Conservation (phyloP, 192 early-diverging fungal genomes). For the Spizellomyces sp. region DNA sequence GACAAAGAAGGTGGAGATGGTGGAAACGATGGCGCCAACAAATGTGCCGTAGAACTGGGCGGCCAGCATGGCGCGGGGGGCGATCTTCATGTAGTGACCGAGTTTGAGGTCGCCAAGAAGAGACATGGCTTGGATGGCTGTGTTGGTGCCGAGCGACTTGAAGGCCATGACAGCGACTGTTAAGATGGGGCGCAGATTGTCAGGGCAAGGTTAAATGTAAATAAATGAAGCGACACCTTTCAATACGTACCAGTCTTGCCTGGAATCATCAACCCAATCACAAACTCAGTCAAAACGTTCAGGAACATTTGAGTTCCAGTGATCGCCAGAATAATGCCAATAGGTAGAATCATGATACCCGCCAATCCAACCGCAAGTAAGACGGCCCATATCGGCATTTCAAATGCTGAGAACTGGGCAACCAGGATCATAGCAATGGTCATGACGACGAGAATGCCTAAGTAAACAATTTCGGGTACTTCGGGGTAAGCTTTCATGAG, state of each 20-base stretch:
- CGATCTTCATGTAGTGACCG: constrained; percentile 76
- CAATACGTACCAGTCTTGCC: neutral
- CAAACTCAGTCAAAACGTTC: constrained; percentile 85
- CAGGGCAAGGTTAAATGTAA: neutral
- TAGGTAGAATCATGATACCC: constrained; percentile 36
- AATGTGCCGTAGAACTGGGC: constrained; percentile 64
- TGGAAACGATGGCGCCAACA: constrained; percentile 58
- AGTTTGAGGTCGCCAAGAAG: constrained; percentile 78
- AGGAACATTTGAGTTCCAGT: constrained; percentile 72
- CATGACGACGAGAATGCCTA: constrained; percentile 44
- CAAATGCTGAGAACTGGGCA: constrained; percentile 55
- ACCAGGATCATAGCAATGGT: constrained; percentile 50
- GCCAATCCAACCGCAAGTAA: constrained; percentile 31
- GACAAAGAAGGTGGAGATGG: constrained; percentile 23
- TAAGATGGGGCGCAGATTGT: constrained; percentile 61
- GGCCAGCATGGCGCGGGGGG: constrained; percentile 28
- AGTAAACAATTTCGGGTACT: constrained; percentile 69
- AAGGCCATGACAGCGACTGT: constrained; percentile 82
- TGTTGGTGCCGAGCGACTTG: constrained; percentile 83
- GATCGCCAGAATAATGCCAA: constrained; percentile 82
- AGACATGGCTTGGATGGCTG: constrained; percentile 75
- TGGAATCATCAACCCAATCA: constrained; percentile 67
- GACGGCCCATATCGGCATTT: constrained; percentile 76
- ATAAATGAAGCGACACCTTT: neutral
- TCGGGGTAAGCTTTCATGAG: constrained; percentile 76